Conservation (phyloP, 768 basidiomycete species). For the Trametes meyenii region DNA sequence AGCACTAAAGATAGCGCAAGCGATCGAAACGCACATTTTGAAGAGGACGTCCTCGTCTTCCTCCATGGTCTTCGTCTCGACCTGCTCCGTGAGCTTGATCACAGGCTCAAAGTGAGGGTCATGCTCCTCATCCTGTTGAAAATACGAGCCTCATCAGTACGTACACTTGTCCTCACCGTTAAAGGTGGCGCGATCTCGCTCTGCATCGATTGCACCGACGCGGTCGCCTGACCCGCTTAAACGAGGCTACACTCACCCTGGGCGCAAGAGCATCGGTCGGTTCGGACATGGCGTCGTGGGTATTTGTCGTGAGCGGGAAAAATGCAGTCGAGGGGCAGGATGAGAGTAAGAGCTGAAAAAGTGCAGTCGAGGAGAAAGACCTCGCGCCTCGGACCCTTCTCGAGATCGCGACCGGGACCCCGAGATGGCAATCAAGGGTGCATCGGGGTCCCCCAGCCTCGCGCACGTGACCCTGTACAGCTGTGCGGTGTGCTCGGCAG, state of each 20-base stretch:
- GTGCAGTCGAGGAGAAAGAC: slow-evolving; percentile 17
- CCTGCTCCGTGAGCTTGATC: slow-evolving; percentile 93
- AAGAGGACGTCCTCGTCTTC: slow-evolving; percentile 92
- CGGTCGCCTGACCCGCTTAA: slow-evolving; percentile 16
- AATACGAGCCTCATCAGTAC: slow-evolving; percentile 19
- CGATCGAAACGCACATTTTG: slow-evolving; percentile 79
- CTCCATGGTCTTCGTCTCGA: slow-evolving; percentile 93
- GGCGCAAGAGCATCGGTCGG: slow-evolving; percentile 64
- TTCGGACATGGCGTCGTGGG: slow-evolving; percentile 30
- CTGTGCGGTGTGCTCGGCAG: slow-evolving; percentile 1
- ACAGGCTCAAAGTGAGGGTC: slow-evolving; percentile 96
- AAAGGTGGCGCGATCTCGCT: slow-evolving; percentile 33
- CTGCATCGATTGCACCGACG: slow-evolving; percentile 26
- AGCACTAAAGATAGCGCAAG: slow-evolving; percentile 29
- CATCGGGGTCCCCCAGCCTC: slow-evolving; percentile 10
- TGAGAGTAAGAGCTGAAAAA: slow-evolving; percentile 23
- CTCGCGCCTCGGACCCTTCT: slow-evolving; percentile 20
- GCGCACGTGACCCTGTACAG: slow-evolving; percentile 18
- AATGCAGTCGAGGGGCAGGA: slow-evolving; percentile 1
- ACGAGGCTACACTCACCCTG: slow-evolving; percentile 53
- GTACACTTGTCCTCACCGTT: slow-evolving; percentile 2
- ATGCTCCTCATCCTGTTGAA: slow-evolving; percentile 66
- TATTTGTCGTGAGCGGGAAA: slow-evolving; percentile 15
- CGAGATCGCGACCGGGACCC: slow-evolving; percentile 24
- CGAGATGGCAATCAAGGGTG: slow-evolving; percentile 27